Base-by-base conservation (phyloP, 2,329 filamentous ascomycete species). In the Claviceps spartinae region DNA sequence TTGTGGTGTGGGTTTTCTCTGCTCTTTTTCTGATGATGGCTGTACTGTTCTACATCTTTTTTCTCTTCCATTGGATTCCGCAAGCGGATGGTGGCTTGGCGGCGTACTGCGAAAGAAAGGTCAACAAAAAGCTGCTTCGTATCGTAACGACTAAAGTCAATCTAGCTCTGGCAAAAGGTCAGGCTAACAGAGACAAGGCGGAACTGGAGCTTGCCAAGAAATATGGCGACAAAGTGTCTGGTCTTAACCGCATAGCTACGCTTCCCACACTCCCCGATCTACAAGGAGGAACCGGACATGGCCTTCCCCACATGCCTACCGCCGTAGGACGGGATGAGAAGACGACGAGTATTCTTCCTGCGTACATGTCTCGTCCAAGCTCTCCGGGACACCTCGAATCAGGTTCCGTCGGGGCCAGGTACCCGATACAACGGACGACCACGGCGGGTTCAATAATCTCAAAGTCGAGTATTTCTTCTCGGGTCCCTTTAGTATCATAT, bases 11-110 rank as follows among this genome's bases (percentile, higher is more conserved):
- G 91, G 75, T 89, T 14, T 82, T 97, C 59, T 85, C 86, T 0
- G 78, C 86, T 5, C 64, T 97, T 2, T 82, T 79, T 44, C 74
- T 97, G 49, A 70, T 91, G n/a, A 63, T 86, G 9, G 88, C 87
- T 0, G 72, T 82, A 22, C 61, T 94, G 1, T 82, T 95, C 54
- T 97, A 95, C 68, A 67, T 95, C 40, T 79, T 88, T 61, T 98
- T 95, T 67, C 76, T 98, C 5, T 95, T 86, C 79, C 86, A 93
- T 67, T 93, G 91, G 69, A 91, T 98, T 55, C 89, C 90, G 1
- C 78, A 78, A 38, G 74, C 81, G 11, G 89, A 96, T 62, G 88
- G 88, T 5, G 83, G 86, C 7, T 75, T 98, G 34, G 81, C 81
- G 5, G 82, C 83, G 26, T 98, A 95, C 70, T 97, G 93, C 65